Evolutionary conservation across 2,329 filamentous ascomycete genomes (phyloP).

Genomic region (Cladophialophora immunda): DNA sequence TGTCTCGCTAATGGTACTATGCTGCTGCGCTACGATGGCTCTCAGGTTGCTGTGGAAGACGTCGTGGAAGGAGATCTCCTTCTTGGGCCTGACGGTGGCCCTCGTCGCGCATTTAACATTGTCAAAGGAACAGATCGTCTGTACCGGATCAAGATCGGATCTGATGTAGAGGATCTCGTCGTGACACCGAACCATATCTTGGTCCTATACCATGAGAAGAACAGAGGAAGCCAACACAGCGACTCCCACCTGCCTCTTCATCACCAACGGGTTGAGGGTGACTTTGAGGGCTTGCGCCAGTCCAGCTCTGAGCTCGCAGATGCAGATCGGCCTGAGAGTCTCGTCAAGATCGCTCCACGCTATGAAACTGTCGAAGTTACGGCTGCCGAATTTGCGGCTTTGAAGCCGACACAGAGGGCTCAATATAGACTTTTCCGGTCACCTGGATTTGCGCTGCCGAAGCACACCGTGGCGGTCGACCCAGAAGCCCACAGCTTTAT

Average conservation of each 20-base stretch:
- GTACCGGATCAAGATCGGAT: conserved; percentile 59
- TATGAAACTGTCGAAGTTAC: not conserved
- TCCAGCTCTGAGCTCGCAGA: not conserved
- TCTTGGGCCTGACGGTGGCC: conserved; percentile 58
- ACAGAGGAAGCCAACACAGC: not conserved
- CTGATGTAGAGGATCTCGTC: conserved; percentile 57
- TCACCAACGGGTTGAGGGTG: not conserved
- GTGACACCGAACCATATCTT: conserved; percentile 61
- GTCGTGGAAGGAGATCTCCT: conserved; percentile 60
- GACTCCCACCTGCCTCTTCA: conserved; percentile 16
- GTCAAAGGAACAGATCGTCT: conserved; percentile 58
- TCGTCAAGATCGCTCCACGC: not conserved
- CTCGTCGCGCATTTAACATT: conserved; percentile 60
- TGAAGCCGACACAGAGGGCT: conserved; percentile 49
- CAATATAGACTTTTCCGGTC: conserved; percentile 50
- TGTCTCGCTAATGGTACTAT: conserved; percentile 53
- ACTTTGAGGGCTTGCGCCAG: conserved; percentile 40
- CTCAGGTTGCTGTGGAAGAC: conserved; percentile 57
- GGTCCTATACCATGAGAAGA: conserved; percentile 53
- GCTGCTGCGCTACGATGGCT: conserved; percentile 56
- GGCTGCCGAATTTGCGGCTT: conserved; percentile 54
- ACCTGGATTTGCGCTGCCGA: conserved; percentile 7
- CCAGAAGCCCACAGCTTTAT: conserved; percentile 49
- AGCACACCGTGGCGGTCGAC: not conserved
- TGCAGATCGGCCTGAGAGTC: not conserved